These are phyloP conservation scores for Hansfordia pulvinata DNA, from an alignment of 2,329 filamentous ascomycete species.

Conservation along the genomic window DNA sequence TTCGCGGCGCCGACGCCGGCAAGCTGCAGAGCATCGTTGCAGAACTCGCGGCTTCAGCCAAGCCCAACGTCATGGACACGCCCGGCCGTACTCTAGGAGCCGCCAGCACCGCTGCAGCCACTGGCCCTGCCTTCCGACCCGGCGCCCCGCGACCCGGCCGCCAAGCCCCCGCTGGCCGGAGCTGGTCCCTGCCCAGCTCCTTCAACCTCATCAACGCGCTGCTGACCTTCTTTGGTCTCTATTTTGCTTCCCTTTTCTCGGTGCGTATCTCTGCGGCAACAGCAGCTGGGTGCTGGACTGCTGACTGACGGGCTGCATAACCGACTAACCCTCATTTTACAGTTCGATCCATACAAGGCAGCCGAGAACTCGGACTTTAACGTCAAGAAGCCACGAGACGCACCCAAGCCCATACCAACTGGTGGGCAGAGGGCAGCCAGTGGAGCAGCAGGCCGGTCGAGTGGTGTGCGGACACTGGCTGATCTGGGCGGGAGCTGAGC, in stretches of 20 bases:
- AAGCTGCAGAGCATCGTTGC: conserved; percentile 66
- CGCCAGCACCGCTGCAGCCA: conserved; percentile 10
- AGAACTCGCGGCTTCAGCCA: conserved; percentile 36
- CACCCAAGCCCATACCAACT: conserved; percentile 7
- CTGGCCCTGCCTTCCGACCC: too few relatives aligned
- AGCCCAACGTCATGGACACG: conserved; percentile 35
- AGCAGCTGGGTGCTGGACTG: conserved; percentile 1
- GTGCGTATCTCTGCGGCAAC: conserved; percentile 22
- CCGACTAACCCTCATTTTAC: too few relatives aligned
- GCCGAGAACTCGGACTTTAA: conserved; percentile 49
- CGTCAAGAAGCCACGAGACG: conserved; percentile 24
- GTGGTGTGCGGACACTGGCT: conserved; percentile 32
- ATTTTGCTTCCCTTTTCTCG: conserved; percentile 47
- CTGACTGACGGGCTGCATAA: background rate
- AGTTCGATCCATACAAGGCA: conserved; percentile 49
- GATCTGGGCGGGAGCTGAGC: conserved; percentile 28
- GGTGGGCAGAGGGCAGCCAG: conserved; percentile 14
- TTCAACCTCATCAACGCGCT: conserved; percentile 33
- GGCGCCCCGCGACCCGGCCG: conserved; percentile 6
- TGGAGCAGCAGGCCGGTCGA: conserved; percentile 9
- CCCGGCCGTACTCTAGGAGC: conserved; percentile 45
- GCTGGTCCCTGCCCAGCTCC: conserved; percentile 18
- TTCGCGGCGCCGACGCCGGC: conserved; percentile 68
- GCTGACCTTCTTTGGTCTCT: conserved; percentile 44
- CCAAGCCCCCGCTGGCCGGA: conserved; percentile 7